Evolutionary conservation across 208 protist species (phyloP), one percentile per base, ranked within the genome.

Genomic region (Kentomonas sorsogonicus): DNA sequence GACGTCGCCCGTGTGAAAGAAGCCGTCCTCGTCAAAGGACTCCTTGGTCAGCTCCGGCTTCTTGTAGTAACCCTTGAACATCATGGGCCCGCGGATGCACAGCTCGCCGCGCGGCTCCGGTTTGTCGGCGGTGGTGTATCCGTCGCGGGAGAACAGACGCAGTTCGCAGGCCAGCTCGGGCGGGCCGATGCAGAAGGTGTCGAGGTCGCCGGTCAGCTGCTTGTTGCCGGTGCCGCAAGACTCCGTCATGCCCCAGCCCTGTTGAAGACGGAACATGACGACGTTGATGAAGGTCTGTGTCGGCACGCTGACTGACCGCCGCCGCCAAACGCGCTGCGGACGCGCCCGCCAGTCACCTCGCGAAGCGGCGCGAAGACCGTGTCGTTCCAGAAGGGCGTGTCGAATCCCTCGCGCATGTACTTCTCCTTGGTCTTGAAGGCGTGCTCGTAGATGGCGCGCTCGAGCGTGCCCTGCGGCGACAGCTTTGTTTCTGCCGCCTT

Each of bases 31-130:
- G 46, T 90, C 76, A 29, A 96, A 48, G 5, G 51, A 86, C 79
- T 93, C 82, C 53, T 72, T 74, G 10, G 93, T 97, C 20, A 83
- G 71, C 60, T 91, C 77, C 16, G 81, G 73, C 56, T 96, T 77
- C 64, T 89, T 91, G 71, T 95, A 92, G 74, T 97, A 97, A 20
- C 89, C 91, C 55, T 85, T 86, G 52, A 91, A 89, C 13, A 95
- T 47, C 57, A 72, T 74, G 0, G 78, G 77, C 0, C 86, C 87
- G 36, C 87, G 73, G n/a, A 94, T 43, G 50, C 69, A 72, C 25
- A 97, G 74, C 62, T 97, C 91, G 20, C 82, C 83, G 11, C 79
- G 73, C 25, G 83, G 80, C 29, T 85, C 52, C 0, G 78, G 81
- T 41, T 52, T 62, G 50, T 93, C 77, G 0, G 76, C 83, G 72